Evolutionary conservation across 441 rosid genomes (phyloP).

Genomic region (Daphne laureola): DNA sequence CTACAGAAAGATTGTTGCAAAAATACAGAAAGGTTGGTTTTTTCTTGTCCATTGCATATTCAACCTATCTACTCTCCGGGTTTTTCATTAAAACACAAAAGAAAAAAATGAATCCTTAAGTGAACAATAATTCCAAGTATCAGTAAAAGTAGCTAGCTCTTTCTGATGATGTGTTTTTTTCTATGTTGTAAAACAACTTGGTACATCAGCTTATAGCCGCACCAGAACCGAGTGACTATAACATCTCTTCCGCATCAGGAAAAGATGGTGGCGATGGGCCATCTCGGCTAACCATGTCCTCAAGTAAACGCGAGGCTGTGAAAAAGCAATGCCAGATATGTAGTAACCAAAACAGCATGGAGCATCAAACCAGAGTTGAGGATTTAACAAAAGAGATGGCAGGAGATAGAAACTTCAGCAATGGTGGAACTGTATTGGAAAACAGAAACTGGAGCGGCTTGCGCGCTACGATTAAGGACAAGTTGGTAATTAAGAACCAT

Average conservation of each 20-base stretch:
- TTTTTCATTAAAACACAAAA: background rate
- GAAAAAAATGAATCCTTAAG: background rate
- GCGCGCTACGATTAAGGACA: no score
- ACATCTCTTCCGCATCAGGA: conserved; percentile 10
- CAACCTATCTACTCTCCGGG: background rate
- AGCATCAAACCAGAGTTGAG: conserved; percentile 1
- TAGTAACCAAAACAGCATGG: conserved; percentile 9
- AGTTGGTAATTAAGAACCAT: background rate
- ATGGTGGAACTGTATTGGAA: background rate
- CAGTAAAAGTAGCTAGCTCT: background rate
- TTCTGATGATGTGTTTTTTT: background rate
- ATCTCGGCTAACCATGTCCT: conserved; percentile 10
- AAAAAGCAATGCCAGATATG: conserved; percentile 14
- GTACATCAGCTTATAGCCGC: conserved; percentile 26
- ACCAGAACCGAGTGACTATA: conserved; percentile 13
- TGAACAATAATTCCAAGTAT: background rate
- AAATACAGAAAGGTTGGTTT: conserved; percentile 19
- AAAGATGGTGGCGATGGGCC: conserved; percentile 9
- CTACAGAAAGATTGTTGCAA: conserved; percentile 20
- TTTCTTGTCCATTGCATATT: background rate
- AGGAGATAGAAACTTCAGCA: background rate
- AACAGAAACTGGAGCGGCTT: background rate
- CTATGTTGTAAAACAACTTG: background rate
- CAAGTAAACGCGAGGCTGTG: conserved; percentile 5
- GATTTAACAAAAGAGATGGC: conserved; percentile 1